Conservation (phyloP, 805 yeast species). For the Kuraishia piskuri region DNA sequence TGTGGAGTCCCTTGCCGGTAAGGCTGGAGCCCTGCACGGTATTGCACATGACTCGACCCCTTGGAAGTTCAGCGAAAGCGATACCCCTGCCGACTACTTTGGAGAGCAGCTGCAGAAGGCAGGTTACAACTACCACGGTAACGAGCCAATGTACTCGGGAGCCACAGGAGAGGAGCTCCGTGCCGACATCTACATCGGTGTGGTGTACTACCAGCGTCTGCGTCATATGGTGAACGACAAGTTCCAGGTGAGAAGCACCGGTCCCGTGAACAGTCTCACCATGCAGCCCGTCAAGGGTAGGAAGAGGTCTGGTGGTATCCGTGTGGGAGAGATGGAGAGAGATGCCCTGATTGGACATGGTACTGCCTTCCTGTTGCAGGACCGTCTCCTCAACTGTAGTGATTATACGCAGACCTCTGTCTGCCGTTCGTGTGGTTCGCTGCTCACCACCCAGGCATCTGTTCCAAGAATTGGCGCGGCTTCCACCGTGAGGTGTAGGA, state of each 20-base stretch:
- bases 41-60: conserved; percentile 97
- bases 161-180: conserved; percentile 96
- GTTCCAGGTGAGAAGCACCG: conserved; percentile 98
- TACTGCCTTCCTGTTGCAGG: conserved; percentile 89
- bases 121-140: conserved; percentile 96
- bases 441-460: conserved; percentile 80
- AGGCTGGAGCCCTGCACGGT: conserved; percentile 97
- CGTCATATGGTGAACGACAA: conserved; percentile 99
- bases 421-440: conserved; percentile 90
- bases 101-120: conserved; percentile 85
- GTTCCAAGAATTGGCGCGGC: conserved; percentile 86
- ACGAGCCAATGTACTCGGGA: conserved; percentile 98
- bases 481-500: conserved; percentile 78
- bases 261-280: conserved; percentile 93
- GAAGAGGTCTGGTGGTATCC: conserved; percentile 98
- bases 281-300: conserved; percentile 99
- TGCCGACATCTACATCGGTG: conserved; percentile 93
- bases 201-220: conserved; percentile 95
- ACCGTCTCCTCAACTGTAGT: conserved; percentile 87
- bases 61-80: conserved; percentile 84
- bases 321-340: conserved; percentile 99
- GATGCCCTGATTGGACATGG: conserved; percentile 99
- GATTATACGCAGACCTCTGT: conserved; percentile 89
- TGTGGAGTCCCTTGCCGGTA: conserved; percentile 97
- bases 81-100: conserved; percentile 95